Base-by-base conservation (phyloP, 768 basidiomycete species). In the Gymnopilus junonius region DNA sequence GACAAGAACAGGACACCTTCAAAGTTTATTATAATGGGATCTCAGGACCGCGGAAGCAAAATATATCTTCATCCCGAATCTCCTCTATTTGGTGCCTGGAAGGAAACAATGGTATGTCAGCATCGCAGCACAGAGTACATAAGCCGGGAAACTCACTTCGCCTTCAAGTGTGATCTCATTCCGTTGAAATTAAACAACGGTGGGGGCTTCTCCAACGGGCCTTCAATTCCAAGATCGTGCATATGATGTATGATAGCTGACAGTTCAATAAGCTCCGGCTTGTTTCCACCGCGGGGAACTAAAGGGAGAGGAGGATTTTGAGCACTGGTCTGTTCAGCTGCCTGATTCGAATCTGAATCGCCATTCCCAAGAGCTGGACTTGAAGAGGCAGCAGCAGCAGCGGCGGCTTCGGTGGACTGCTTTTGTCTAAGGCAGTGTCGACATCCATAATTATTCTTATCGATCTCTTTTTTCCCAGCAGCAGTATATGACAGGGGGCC, bases 141-240 rank as follows among this genome's bases (percentile, higher is more conserved):
- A 15, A 51, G 14, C 11, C 12, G 43, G 10, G 37, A 23, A 8
- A 71, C 85, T 65, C 64, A 90, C 90, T 85, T 89, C 65, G 75
- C 80, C 68, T 87, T 88, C 61, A 85, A 67, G 65, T 92, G 90
- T 23, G 87, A 89, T 40, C 84, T 76, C 55, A 91, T 66, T 2
- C 85, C 89, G 63, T 89, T 74, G 66, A 88, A 87, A 3, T 65
- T 71, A 71, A 85, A 83, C 58, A 73, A 62, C 53, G 75, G 75
- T 21, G 66, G 66, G 37, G 64, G 67, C 14, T 59, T 46, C 40
- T 65, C 65, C 20, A 58, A 34, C n/a, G 65, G 65, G 35, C 62
- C 71, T 42, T 54, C 46, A 7, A 62, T n/a, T 20, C 43, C 59
- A 10, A 53, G 31, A 40, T 66, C 65, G 45, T 64, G 68, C 46